Evolutionary conservation across 225 moss, liverwort and hornwort genomes (phyloP), one percentile per base, ranked within the genome.

Genomic region (Climacium dendroides): DNA sequence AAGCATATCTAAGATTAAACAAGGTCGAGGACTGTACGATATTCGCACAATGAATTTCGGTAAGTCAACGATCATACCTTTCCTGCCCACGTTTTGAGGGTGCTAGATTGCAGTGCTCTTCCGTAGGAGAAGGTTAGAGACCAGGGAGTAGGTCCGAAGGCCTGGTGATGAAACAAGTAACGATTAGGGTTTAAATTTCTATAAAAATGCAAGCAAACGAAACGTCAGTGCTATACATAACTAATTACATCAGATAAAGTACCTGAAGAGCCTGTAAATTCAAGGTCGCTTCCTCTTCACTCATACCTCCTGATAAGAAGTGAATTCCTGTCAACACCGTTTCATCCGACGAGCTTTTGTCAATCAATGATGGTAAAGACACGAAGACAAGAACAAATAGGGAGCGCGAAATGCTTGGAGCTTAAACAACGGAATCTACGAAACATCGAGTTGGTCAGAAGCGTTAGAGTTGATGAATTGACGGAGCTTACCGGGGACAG

Each of bases 211-310:
- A 87, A 84, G 47, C 13, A 65, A 45, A 74, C 55, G 59, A 50
- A 62, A n/a, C 34, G 17, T 81, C 53, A 17, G n/a, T 64, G 78
- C 26, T 59, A 30, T 16, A 24, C 26, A 43, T 63, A 79, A 63
- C 45, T 24, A 67, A 82, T 69, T 83, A 20, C 79, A 86, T 12
- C 45, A 55, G 41, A 53, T 17, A 8, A 78, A 80, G 54, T 85
- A 95, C 98, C 97, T 98, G 98, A 64, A 98, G 93, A 29, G 98
- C 98, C 78, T 98, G 95, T 53, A 98, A 90, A 89, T 98, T 98
- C 91, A 98, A 93, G 50, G 98, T 98, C 61, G 98, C 98, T 89
- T 98, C 98, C 87, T 98, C 98, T 88, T 98, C 98, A 88, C 98
- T 97, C 98, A 98, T 98, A 50, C 98, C 98, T 72, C 98, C 98